Conservation (phyloP, 495 filamentous ascomycete species). For the Penicillium flavigenum region DNA sequence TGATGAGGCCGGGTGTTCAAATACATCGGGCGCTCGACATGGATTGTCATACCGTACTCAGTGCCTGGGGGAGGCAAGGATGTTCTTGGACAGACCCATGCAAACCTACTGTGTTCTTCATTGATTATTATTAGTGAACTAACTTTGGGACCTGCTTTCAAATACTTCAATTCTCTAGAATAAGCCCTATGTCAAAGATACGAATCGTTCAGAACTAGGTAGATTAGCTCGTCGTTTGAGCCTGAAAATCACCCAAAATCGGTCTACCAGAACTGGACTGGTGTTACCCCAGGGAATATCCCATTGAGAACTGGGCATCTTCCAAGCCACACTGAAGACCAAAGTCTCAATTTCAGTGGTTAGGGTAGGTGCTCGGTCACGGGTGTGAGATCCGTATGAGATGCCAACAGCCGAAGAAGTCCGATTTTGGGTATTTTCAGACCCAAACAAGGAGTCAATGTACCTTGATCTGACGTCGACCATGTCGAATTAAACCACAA, state of each 20-base stretch:
- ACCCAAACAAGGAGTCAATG: conserved; percentile 11
- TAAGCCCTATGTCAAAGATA: background rate
- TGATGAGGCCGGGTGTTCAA: background rate
- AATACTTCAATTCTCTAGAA: background rate
- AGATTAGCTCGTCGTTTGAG: conserved; percentile 7
- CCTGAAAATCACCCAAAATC: conserved; percentile 18
- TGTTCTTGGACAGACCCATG: background rate
- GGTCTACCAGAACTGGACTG: background rate
- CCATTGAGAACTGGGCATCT: background rate
- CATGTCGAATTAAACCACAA: background rate
- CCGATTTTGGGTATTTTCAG: conserved; percentile 11
- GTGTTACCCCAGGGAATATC: background rate
- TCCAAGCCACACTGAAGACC: background rate
- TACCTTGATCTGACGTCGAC: background rate
- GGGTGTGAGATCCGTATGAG: background rate
- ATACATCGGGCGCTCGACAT: too few relatives aligned
- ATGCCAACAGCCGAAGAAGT: background rate
- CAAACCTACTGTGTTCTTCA: background rate
- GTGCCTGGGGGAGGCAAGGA: background rate
- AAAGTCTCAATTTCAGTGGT: background rate
- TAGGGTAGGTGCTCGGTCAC: background rate
- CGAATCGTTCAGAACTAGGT: background rate
- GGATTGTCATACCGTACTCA: background rate
- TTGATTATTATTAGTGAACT: background rate
- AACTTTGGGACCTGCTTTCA: background rate